These are phyloP conservation scores for Crucibulum laeve DNA, from an alignment of 768 basidiomycete species.

Conservation along the genomic window DNA sequence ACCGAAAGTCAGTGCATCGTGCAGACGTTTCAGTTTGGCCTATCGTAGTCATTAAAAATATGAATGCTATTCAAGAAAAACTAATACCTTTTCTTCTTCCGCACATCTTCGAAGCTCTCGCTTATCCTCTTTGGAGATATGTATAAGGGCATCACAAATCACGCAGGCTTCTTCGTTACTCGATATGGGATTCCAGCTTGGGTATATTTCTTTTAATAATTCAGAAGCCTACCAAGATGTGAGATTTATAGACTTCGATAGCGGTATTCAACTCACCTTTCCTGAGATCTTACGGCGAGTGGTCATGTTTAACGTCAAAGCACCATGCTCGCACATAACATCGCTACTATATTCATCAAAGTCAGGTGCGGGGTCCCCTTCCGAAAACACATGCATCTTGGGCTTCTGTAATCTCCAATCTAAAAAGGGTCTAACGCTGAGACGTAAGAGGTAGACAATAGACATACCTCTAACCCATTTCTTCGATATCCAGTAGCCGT, in stretches of 20 bases:
- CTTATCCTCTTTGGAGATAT: conserved; percentile 57
- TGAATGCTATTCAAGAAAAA: background rate
- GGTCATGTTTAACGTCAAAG: conserved; percentile 48
- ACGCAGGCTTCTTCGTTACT: conserved; percentile 51
- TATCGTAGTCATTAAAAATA: conserved; percentile 18
- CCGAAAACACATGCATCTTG: conserved; percentile 62
- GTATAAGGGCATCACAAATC: conserved; percentile 55
- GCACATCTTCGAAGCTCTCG: conserved; percentile 59
- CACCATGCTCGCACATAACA: conserved; percentile 71
- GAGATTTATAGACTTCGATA: conserved; percentile 5
- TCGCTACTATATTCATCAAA: conserved; percentile 49
- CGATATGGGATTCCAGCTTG: conserved; percentile 56
- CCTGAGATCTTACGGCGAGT: conserved; percentile 59
- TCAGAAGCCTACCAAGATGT: conserved; percentile 42
- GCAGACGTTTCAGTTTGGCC: conserved; percentile 62
- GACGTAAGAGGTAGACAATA: conserved; percentile 6
- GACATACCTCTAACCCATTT: conserved; percentile 68
- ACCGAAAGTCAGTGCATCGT: conserved; percentile 47
- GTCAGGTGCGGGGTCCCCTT: conserved; percentile 68
- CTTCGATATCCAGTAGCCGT: conserved; percentile 73
- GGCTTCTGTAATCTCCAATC: conserved; percentile 74
- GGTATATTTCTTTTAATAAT: conserved; percentile 55
- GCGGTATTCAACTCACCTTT: conserved; percentile 34
- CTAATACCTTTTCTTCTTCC: conserved; percentile 72
- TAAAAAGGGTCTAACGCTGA: conserved; percentile 21